Evolutionary conservation across 163 green algal species (phyloP).

Genomic region (Scenedesmus sp.): DNA sequence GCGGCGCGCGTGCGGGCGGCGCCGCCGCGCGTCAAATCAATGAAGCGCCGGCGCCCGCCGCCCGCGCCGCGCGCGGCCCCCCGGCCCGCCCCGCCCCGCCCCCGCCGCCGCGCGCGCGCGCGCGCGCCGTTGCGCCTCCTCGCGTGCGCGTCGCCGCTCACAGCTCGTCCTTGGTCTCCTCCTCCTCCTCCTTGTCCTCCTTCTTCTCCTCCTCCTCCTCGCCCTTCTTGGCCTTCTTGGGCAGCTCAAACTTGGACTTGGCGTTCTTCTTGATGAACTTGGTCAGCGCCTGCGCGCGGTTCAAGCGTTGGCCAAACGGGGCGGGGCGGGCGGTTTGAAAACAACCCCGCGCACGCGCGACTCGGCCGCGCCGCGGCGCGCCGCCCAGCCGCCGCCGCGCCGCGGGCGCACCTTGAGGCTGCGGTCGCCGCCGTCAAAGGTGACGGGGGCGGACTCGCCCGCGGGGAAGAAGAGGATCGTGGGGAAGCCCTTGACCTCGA

Average conservation of each 20-base stretch:
- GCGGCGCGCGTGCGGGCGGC: too few relatives aligned
- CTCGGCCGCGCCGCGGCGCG: too few relatives aligned
- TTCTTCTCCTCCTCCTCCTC: constrained; percentile 48
- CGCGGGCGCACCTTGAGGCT: constrained; percentile 43
- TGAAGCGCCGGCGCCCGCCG: too few relatives aligned
- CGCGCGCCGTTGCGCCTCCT: too few relatives aligned
- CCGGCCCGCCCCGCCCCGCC: too few relatives aligned
- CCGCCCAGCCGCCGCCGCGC: too few relatives aligned
- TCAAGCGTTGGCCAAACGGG: too few relatives aligned
- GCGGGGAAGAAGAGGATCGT: constrained; percentile 78
- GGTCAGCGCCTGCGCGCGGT: constrained; percentile 55
- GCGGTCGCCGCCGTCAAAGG: constrained; percentile 54
- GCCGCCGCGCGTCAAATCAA: neutral
- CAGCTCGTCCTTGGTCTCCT: constrained; percentile 60
- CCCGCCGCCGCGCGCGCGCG: too few relatives aligned
- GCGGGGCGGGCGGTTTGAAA: too few relatives aligned
- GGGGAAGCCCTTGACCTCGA: constrained; percentile 79
- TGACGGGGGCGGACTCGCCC: constrained; percentile 43
- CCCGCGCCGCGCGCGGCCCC: too few relatives aligned
- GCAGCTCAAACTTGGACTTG: constrained; percentile 62
- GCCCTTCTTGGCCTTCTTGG: constrained; percentile 65
- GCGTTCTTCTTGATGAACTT: constrained; percentile 81
- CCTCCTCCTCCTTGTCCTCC: constrained; percentile 41
- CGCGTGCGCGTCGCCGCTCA: constrained; percentile 31
- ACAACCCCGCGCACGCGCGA: too few relatives aligned